Conservation (phyloP, 192 early-diverging fungal genomes). For the Oehlia diaphana region DNA sequence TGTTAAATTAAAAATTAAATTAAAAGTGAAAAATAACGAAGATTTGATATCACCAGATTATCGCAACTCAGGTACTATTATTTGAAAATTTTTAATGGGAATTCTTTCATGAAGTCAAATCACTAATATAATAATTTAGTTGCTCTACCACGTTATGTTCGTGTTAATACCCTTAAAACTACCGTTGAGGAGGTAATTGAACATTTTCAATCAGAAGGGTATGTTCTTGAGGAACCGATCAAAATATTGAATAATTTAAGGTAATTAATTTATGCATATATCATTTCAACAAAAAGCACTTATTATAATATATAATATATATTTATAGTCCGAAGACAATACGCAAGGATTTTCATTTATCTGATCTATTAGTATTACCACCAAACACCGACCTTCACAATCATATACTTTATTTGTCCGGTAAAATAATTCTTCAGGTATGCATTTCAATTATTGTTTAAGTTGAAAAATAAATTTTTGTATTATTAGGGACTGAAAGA, state of each 20-base stretch:
- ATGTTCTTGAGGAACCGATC: slow-evolving; percentile 41
- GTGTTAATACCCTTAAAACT: slow-evolving; percentile 82
- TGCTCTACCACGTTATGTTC: slow-evolving; percentile 78
- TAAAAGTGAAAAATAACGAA: slow-evolving; percentile 59
- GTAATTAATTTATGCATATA: slow-evolving; percentile 24
- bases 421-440: slow-evolving; percentile 84
- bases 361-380: slow-evolving; percentile 83
- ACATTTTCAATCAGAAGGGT: slow-evolving; percentile 61
- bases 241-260: slow-evolving; percentile 29
- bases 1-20: slow-evolving; percentile 73
- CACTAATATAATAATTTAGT: slow-evolving; percentile 33
- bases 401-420: slow-evolving; percentile 71
- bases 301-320: neutral
- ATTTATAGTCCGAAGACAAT: slow-evolving; percentile 41
- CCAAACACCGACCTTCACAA: slow-evolving; percentile 87
- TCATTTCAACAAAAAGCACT: neutral
- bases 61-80: slow-evolving; percentile 44
- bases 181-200: slow-evolving; percentile 70
- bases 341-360: slow-evolving; percentile 71
- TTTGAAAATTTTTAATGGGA: neutral
- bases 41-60: slow-evolving; percentile 68
- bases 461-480: neutral
- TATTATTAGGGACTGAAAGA: no score
- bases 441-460: neutral
- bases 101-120: neutral